These are phyloP conservation scores for Coemansia guatemalensis DNA, from an alignment of 192 early-diverging fungal species.

Conservation along the genomic window DNA sequence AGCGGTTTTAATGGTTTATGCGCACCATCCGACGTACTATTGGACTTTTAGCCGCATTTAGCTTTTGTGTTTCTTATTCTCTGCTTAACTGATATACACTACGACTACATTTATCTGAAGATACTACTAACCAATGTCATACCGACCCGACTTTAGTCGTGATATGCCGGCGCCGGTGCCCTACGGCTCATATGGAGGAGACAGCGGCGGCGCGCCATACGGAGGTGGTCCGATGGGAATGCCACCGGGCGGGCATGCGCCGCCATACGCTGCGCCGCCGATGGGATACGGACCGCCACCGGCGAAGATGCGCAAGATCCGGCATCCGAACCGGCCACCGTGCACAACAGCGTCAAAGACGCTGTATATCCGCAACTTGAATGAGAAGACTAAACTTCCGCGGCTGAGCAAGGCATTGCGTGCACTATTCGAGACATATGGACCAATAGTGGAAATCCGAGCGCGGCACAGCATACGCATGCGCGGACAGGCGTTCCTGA, in stretches of 20 bases:
- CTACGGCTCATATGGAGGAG: not conserved
- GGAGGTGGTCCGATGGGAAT: conserved; percentile 11
- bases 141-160: not conserved
- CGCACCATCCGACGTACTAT: not conserved
- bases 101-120: not conserved
- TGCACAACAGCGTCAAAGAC: conserved; percentile 65
- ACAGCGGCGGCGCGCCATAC: not conserved
- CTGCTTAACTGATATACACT: not conserved
- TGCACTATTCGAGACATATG: conserved; percentile 81
- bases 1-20: not conserved
- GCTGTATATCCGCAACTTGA: conserved; percentile 81
- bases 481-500: conserved; percentile 94
- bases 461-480: conserved; percentile 77
- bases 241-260: not conserved
- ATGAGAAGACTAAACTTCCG: conserved; percentile 70
- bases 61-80: not conserved
- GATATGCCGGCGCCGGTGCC: conserved; percentile 5
- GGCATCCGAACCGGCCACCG: conserved; percentile 60
- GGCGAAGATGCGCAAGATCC: conserved; percentile 29
- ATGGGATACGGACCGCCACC: conserved; percentile 8
- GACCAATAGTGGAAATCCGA: conserved; percentile 78
- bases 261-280: not conserved
- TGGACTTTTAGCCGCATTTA: not conserved
- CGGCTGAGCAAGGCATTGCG: conserved; percentile 73
- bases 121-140: not conserved